Evolutionary conservation across 495 filamentous ascomycete genomes (phyloP).

Genomic region (Letharia columbiana): DNA sequence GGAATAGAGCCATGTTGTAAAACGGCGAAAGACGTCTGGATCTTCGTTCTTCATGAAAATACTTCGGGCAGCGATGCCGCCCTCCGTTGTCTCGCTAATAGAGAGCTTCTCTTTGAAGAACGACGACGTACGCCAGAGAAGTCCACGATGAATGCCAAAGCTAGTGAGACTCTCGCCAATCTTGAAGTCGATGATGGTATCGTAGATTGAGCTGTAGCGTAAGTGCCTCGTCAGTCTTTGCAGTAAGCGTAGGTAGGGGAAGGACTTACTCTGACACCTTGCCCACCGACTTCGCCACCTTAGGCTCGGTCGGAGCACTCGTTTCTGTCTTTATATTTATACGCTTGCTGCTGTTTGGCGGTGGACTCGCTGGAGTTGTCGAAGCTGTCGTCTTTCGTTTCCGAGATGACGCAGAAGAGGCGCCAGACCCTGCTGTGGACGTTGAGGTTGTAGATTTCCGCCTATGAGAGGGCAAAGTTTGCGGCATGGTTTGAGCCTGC

Average conservation of each 20-base stretch:
- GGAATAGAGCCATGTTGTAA: slow-evolving; percentile 14
- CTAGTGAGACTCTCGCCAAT: background rate
- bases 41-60: slow-evolving; percentile 1
- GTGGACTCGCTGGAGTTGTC: background rate
- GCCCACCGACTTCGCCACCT: background rate
- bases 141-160: slow-evolving; percentile 1
- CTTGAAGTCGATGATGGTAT: slow-evolving; percentile 1
- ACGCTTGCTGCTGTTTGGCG: background rate
- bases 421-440: no score
- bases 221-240: background rate
- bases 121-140: background rate
- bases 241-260: background rate
- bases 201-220: background rate
- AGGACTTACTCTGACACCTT: background rate
- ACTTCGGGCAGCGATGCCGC: background rate
- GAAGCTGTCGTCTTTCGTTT: background rate
- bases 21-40: slow-evolving; percentile 2
- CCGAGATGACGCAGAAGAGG: background rate
- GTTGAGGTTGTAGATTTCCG: no score
- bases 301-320: background rate
- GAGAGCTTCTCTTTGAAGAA: slow-evolving; percentile 3
- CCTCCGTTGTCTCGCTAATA: background rate
- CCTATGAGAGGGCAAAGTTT: no score
- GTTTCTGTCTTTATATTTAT: background rate
- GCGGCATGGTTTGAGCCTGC: no score